Conservation (phyloP, 1,284 basidiomycete species). For the Amylostereum areolatum region DNA sequence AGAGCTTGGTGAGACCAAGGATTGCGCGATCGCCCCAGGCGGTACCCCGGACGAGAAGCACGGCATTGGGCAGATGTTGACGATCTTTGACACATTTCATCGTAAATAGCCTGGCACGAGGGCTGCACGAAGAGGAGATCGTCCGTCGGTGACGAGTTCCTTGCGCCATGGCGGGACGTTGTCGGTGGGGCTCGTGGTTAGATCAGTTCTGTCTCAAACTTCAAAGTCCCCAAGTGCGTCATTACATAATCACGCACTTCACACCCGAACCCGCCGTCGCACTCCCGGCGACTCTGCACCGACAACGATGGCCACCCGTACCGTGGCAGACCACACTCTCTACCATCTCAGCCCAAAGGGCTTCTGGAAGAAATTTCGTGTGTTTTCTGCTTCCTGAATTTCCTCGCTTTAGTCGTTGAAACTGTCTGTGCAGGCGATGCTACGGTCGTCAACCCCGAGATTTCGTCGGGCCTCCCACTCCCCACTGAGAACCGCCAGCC, state of each 20-base stretch:
- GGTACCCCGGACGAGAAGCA: neutral
- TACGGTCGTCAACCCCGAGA: constrained; percentile 80
- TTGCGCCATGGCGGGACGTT: neutral
- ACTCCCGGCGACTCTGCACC: neutral
- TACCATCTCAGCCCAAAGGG: constrained; percentile 86
- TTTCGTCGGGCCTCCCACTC: constrained; percentile 88
- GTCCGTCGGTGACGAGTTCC: neutral
- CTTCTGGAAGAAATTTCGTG: constrained; percentile 94
- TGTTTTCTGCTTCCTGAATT: constrained; percentile 23
- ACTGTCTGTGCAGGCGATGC: constrained; percentile 56
- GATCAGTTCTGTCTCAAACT: no score
- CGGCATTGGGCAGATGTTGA: neutral
- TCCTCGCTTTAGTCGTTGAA: constrained; percentile 8
- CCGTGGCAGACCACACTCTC: constrained; percentile 75
- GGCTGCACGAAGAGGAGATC: neutral
- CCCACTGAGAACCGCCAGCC: constrained; percentile 73
- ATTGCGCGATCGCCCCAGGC: constrained; percentile 9
- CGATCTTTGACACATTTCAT: neutral
- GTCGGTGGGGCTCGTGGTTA: no score
- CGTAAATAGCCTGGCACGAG: neutral
- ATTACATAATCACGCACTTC: constrained; percentile 1
- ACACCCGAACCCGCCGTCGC: no score
- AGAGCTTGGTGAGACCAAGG: neutral
- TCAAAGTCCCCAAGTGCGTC: neutral
- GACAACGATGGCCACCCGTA: constrained; percentile 59